phyloP scores from a whole-genome alignment of 345 rosid species.

The Brassica napus region Da-Ae NC_063440.1:3687501-3688000 shows the following conservation, averaged over 20 bases:
- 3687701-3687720: constrained; percentile 89
- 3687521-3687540: constrained; percentile 26
- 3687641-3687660: constrained; percentile 91
- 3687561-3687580: constrained; percentile 10
- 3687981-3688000: constrained; percentile 91
- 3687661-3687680: constrained; percentile 82
- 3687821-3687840: background rate
- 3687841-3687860: background rate
- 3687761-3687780: constrained; percentile 91
- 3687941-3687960: constrained; percentile 94
- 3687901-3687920: constrained; percentile 79
- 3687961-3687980: constrained; percentile 85
- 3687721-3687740: constrained; percentile 95
- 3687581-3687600: background rate
- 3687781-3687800: background rate
- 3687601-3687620: constrained; percentile 56
- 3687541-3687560: constrained; percentile 19
- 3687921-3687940: constrained; percentile 94
- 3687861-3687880: constrained; percentile 15
- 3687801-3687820: background rate
- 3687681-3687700: constrained; percentile 85
- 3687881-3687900: constrained; percentile 89
- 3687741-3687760: constrained; percentile 69
- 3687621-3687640: constrained; percentile 86
- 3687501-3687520: constrained; percentile 30